These are phyloP conservation scores for Macrolepiota dolichaula DNA, from an alignment of 768 basidiomycete species.

Conservation along the genomic window DNA sequence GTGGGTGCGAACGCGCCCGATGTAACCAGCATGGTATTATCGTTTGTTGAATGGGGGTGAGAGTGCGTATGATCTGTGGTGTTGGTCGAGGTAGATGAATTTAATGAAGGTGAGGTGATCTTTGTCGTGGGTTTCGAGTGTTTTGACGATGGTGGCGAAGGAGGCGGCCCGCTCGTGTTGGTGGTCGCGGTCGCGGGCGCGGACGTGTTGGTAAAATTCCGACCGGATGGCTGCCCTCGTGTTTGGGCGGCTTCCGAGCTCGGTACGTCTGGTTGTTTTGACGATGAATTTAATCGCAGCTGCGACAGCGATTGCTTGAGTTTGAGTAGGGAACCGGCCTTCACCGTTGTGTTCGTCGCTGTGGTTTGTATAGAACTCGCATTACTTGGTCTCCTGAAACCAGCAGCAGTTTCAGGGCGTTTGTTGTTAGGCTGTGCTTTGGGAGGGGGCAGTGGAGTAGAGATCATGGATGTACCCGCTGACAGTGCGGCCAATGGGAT, in stretches of 20 bases:
- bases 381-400: constrained; percentile 1
- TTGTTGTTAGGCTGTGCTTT: constrained; percentile 10
- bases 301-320: constrained; percentile 11
- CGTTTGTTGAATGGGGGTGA: background rate
- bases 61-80: background rate
- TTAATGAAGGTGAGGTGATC: background rate
- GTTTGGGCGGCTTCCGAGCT: background rate
- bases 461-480: background rate
- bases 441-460: background rate
- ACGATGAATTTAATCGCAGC: background rate
- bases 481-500: background rate
- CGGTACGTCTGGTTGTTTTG: constrained; percentile 5
- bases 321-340: constrained; percentile 7
- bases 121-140: background rate
- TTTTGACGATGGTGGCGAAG: background rate
- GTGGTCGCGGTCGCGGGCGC: background rate
- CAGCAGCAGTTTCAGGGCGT: background rate
- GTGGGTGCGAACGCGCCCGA: background rate
- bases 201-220: background rate
- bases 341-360: background rate
- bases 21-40: background rate
- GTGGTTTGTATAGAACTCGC: background rate
- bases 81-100: background rate
- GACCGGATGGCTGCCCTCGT: background rate
- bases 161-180: background rate